These are phyloP conservation scores for Favolaschia claudopus DNA, from an alignment of 768 basidiomycete genomes.

Conservation along the genomic window DNA sequence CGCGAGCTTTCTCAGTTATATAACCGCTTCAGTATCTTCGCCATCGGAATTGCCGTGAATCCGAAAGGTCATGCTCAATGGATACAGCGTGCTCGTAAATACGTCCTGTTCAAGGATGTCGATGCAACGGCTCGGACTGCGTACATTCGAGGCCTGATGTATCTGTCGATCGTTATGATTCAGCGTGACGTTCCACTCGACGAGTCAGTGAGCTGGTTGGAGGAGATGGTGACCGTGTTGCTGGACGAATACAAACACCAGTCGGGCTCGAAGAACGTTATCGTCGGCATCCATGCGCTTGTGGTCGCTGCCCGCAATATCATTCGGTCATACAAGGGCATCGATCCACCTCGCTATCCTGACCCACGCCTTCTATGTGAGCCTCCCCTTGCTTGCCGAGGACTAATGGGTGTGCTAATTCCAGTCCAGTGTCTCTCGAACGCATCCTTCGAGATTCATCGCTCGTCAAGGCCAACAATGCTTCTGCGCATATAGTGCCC, in stretches of 20 bases:
- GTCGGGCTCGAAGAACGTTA: conserved; percentile 23
- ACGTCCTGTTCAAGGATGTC: conserved; percentile 71
- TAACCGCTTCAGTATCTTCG: conserved; percentile 81
- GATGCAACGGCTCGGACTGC: conserved; percentile 70
- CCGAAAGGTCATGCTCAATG: conserved; percentile 55
- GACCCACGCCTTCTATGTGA: conserved; percentile 65
- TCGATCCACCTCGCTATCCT: conserved; percentile 52
- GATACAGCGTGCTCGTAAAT: conserved; percentile 69
- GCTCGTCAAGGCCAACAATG: conserved; percentile 12
- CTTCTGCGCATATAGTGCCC: conserved; percentile 57
- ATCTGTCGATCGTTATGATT: conserved; percentile 68
- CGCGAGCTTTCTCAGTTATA: conserved; percentile 77
- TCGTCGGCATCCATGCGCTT: conserved; percentile 7
- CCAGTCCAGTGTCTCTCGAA: conserved; percentile 11
- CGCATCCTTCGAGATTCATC: conserved; percentile 10
- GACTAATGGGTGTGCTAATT: not conserved
- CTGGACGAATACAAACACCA: conserved; percentile 58
- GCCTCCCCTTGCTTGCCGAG: not conserved
- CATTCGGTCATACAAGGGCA: conserved; percentile 6
- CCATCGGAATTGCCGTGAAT: conserved; percentile 74
- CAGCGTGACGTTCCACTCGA: conserved; percentile 58
- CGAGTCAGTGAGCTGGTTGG: conserved; percentile 69
- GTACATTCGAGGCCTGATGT: conserved; percentile 78
- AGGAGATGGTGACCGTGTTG: conserved; percentile 63
- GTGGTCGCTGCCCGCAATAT: conserved; percentile 12